Evolutionary conservation across 257 asterid genomes (phyloP).

Genomic region (Nicotiana benthamiana): DNA sequence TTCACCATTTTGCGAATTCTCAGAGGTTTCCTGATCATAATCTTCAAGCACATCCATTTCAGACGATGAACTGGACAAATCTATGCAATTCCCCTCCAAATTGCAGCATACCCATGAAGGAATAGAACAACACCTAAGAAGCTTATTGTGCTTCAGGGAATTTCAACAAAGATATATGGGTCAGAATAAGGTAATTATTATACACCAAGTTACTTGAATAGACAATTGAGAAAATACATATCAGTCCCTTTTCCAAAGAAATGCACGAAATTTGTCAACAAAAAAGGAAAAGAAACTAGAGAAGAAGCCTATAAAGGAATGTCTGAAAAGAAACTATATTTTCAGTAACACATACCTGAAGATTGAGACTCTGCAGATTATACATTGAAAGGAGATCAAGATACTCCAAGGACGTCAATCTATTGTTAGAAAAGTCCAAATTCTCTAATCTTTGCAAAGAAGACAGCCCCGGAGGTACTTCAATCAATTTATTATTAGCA

Average conservation of each 20-base stretch:
- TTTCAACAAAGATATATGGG: background rate
- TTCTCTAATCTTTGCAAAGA: conserved; percentile 62
- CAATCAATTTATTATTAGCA: conserved; percentile 69
- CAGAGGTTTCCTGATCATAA: conserved; percentile 28
- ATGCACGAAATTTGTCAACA: background rate
- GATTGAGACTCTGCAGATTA: conserved; percentile 57
- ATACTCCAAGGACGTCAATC: conserved; percentile 57
- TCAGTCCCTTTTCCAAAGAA: background rate
- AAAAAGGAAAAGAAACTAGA: background rate
- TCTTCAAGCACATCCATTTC: conserved; percentile 93
- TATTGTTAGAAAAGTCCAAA: conserved; percentile 79
- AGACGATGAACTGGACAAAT: conserved; percentile 38
- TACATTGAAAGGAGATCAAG: conserved; percentile 72
- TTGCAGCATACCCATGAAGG: conserved; percentile 90
- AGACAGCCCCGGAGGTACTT: conserved; percentile 58
- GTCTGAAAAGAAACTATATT: background rate
- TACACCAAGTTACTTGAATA: background rate
- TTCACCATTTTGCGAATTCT: conserved; percentile 27
- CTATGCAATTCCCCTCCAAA: conserved; percentile 56
- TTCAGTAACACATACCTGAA: conserved; percentile 49
- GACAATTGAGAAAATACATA: background rate
- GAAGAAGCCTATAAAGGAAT: background rate
- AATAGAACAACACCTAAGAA: conserved; percentile 41
- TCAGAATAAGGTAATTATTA: background rate
- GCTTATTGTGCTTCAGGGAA: conserved; percentile 55